These are phyloP conservation scores for Harringtonia lauricola DNA, from an alignment of 2,329 filamentous ascomycete genomes.

Conservation along the genomic window DNA sequence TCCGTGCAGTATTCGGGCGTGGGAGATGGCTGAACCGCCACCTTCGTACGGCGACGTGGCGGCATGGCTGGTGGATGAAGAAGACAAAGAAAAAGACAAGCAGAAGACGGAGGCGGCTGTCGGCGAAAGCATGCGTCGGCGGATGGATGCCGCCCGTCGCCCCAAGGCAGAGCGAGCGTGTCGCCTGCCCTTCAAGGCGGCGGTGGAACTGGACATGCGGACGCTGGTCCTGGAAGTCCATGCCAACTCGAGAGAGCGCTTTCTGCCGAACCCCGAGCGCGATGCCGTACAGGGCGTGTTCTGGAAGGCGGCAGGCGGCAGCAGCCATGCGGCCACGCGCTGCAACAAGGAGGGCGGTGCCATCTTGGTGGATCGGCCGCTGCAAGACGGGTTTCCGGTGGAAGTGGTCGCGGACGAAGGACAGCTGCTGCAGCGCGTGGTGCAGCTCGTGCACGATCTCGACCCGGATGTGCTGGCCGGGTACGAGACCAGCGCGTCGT, in stretches of 20 bases:
- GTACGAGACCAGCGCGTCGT: conserved; percentile 86
- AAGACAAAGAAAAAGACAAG: conserved; percentile 18
- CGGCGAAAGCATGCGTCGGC: neutral
- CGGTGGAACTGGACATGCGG: conserved; percentile 72
- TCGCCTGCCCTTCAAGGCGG: neutral
- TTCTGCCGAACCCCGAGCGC: conserved; percentile 80
- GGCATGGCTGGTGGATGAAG: conserved; percentile 45
- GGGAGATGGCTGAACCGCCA: conserved; percentile 65
- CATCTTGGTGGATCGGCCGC: conserved; percentile 49
- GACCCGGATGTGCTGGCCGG: conserved; percentile 92
- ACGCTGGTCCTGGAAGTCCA: conserved; percentile 92
- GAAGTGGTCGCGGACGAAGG: conserved; percentile 75
- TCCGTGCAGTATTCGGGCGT: conserved; percentile 23
- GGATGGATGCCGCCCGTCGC: conserved; percentile 1
- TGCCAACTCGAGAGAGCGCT: conserved; percentile 69
- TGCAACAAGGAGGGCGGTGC: conserved; percentile 51
- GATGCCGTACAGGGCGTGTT: conserved; percentile 85
- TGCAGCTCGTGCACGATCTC: conserved; percentile 70
- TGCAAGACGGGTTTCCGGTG: conserved; percentile 48
- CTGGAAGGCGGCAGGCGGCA: conserved; percentile 61
- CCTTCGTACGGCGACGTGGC: conserved; percentile 61
- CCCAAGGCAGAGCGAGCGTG: conserved; percentile 1
- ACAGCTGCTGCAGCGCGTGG: conserved; percentile 73
- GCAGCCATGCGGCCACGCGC: conserved; percentile 25
- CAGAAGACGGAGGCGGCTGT: conserved; percentile 3